Evolutionary conservation across 495 filamentous ascomycete genomes (phyloP).

Genomic region (Penicillium taxi): DNA sequence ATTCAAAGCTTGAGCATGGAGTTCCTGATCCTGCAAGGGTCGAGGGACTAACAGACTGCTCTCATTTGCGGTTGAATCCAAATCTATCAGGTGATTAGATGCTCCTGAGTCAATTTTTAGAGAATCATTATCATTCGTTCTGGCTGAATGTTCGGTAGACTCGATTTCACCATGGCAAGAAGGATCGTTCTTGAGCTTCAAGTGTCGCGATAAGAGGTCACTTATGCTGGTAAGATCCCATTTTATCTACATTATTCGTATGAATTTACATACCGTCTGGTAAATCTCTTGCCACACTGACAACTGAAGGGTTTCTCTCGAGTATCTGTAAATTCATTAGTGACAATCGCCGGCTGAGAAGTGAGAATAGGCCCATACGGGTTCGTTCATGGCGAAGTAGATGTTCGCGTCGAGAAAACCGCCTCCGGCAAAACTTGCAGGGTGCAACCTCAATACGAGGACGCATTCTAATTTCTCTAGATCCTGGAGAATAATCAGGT

Average conservation of each 20-base stretch:
- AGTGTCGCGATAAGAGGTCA: constrained; percentile 2
- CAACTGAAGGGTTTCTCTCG: constrained; percentile 5
- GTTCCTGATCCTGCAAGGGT: too few relatives aligned
- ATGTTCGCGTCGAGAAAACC: constrained; percentile 4
- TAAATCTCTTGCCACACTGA: constrained; percentile 1
- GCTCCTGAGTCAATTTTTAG: too few relatives aligned
- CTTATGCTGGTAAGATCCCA: not conserved
- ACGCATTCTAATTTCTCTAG: not conserved
- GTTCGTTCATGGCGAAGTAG: constrained; percentile 5
- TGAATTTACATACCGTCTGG: not conserved
- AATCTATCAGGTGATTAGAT: too few relatives aligned
- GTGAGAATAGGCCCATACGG: not conserved
- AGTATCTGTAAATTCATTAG: not conserved
- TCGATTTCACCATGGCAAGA: not conserved
- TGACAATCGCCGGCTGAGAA: not conserved
- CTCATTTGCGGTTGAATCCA: too few relatives aligned
- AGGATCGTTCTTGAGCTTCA: constrained; percentile 2
- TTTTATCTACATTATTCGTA: not conserved
- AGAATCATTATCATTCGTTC: too few relatives aligned
- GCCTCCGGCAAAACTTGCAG: constrained; percentile 4
- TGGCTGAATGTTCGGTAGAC: too few relatives aligned
- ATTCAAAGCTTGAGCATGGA: too few relatives aligned
- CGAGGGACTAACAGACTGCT: too few relatives aligned
- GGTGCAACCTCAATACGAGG: constrained; percentile 3
- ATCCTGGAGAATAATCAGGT: not conserved